Conservation (phyloP, 768 basidiomycete genomes). For the Zangia roseola region DNA sequence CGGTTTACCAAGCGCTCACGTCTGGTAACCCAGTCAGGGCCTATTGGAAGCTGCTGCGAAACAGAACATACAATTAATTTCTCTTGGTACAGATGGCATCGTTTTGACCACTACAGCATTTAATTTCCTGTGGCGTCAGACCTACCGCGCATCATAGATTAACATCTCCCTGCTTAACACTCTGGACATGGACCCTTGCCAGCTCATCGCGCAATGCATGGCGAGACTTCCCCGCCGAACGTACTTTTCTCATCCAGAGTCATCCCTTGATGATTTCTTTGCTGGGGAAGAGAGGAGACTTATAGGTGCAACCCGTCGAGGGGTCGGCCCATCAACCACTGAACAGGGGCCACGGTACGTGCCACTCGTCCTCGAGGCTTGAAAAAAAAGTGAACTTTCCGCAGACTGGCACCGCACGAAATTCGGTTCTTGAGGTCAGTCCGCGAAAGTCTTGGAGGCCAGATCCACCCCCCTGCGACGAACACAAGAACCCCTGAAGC, state of each 20-base stretch:
- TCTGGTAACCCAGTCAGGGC: too few relatives aligned
- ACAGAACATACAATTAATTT: neutral
- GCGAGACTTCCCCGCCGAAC: slow-evolving; percentile 6
- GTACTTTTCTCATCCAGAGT: slow-evolving; percentile 14
- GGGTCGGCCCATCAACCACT: neutral
- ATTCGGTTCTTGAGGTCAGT: slow-evolving; percentile 7
- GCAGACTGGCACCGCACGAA: slow-evolving; percentile 8
- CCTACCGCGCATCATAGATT: neutral
- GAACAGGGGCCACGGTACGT: neutral
- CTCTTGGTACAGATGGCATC: too few relatives aligned
- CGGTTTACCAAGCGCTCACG: neutral
- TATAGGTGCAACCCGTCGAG: neutral
- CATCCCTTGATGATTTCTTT: slow-evolving; percentile 16
- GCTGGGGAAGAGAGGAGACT: neutral
- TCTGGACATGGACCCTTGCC: slow-evolving; percentile 7
- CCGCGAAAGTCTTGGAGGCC: slow-evolving; percentile 1
- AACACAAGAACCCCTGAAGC: neutral
- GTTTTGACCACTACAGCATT: neutral
- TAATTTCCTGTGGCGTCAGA: neutral
- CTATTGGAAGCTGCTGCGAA: too few relatives aligned
- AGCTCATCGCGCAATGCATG: slow-evolving; percentile 14
- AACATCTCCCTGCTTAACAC: neutral
- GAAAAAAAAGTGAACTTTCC: neutral
- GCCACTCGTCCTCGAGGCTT: neutral
- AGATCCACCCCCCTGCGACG: neutral